Evolutionary conservation across 768 basidiomycete species (phyloP), one percentile per base, ranked within the genome.

Genomic region (Termitomyces sp.): DNA sequence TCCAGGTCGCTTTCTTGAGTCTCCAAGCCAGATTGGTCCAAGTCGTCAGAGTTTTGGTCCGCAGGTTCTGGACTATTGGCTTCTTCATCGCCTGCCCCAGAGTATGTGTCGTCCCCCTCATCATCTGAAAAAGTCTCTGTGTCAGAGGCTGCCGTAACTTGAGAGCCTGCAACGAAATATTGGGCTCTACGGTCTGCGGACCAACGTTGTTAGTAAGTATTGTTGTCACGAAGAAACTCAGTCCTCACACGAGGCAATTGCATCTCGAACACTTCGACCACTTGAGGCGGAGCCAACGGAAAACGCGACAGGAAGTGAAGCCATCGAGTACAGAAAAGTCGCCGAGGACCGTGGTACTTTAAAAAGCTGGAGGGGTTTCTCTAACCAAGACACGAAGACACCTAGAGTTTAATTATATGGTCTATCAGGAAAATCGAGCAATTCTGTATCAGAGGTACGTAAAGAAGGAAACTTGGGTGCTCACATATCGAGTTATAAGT

Each of bases 121-220:
- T 80, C 75, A 31, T 73, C 73, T 19, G 71, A 67, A 53, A 74
- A 74, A 17, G 69, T 71, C 7, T 71, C 65, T 11, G 57, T 25
- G 56, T 82, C 79, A 6, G 77, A 73, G 4, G 80, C 72, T 11
- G 78, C 74, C n/a, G 78, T 79, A 25, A 86, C 78, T 32, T 78
- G 77, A 8, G 84, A 83, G 50, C 81, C 82, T 21, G 83, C 83
- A 40, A 82, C 75, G 11, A 89, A 78, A 64, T 81, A 86, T 65
- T 89, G 87, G 8, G 86, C 75, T 31, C 89, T 81, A 53, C 82
- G 83, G 67, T 90, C 89, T 90, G 61, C 19, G 58, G 45, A 42
- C 27, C 62, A 43, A 53, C 9, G 45, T 58, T 17, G 27, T 40
- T 45, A 54, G 34, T 59, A 49, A 35, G 23, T 40, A 19, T 32